phyloP scores from a whole-genome alignment of 2,329 filamentous ascomycete genomes.

The Paecilomyces fulvus region DNA sequence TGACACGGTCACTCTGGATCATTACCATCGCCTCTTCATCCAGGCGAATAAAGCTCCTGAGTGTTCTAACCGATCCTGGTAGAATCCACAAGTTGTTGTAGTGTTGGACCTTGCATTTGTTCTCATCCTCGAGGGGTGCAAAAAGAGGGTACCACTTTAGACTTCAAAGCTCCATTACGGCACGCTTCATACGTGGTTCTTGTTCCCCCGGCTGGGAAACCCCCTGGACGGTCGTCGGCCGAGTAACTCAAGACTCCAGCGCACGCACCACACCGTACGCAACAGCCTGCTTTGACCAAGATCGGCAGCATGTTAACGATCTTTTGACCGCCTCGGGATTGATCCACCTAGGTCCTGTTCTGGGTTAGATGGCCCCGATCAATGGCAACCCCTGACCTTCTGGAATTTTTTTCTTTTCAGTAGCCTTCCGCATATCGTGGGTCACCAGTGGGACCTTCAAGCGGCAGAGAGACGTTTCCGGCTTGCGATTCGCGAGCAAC shows the following conservation, averaged over 20 bases:
- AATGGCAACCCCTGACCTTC: constrained; percentile 14
- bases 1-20: background rate
- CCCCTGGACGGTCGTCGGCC: background rate
- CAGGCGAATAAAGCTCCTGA: background rate
- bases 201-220: background rate
- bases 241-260: background rate
- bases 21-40: background rate
- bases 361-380: background rate
- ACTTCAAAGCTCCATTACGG: background rate
- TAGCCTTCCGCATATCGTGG: constrained; percentile 6
- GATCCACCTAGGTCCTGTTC: constrained; percentile 3
- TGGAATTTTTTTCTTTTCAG: constrained; percentile 11
- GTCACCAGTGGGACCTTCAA: constrained; percentile 10
- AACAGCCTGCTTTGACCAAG: background rate
- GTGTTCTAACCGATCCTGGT: background rate
- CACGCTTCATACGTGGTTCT: background rate
- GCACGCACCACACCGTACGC: background rate
- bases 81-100: background rate
- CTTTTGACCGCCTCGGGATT: constrained; percentile 1
- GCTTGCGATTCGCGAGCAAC: background rate
- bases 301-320: background rate
- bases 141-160: background rate
- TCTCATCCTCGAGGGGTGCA: background rate
- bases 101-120: background rate
- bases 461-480: constrained; percentile 5